phyloP scores from a whole-genome alignment of 2,329 filamentous ascomycete species.

The Ophiostoma pallidulum region DNA sequence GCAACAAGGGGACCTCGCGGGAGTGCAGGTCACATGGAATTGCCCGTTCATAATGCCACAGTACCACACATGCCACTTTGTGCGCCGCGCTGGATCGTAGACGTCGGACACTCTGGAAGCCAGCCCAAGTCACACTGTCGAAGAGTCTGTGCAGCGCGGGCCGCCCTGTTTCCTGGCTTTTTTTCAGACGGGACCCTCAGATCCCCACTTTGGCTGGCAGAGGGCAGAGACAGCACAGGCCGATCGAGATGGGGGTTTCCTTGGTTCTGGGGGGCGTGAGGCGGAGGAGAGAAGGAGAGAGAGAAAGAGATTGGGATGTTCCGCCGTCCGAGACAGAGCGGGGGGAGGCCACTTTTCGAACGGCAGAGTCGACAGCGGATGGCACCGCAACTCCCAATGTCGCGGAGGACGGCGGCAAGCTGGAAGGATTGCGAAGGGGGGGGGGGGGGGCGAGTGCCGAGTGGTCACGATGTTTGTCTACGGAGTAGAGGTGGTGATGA shows the following conservation, averaged over 20 bases:
- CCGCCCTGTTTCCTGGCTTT: not conserved
- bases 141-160: constrained; percentile 6
- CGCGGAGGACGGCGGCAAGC: constrained; percentile 3
- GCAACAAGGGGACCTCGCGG: too few relatives aligned
- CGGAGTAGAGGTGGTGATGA: not conserved
- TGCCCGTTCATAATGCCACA: too few relatives aligned
- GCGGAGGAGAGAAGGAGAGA: not conserved
- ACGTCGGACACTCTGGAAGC: too few relatives aligned
- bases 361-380: constrained; percentile 1
- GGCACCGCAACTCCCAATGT: constrained; percentile 3
- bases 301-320: not conserved
- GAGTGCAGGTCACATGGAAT: too few relatives aligned
- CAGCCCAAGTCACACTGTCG: too few relatives aligned
- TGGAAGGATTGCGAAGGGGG: not conserved
- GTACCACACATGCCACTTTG: too few relatives aligned
- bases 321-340: not conserved
- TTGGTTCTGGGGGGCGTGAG: not conserved
- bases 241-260: not conserved
- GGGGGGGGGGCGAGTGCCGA: not conserved
- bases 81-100: too few relatives aligned
- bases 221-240: not conserved
- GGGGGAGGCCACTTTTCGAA: not conserved
- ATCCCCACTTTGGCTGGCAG: constrained; percentile 5
- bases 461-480: too few relatives aligned
- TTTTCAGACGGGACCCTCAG: constrained; percentile 2